A percentile compares a stretch with the other conserved stretches of the same genome.
Conservation (phyloP, 2,329 filamentous ascomycete species). For the Fusarium sulawesiense region DNA sequence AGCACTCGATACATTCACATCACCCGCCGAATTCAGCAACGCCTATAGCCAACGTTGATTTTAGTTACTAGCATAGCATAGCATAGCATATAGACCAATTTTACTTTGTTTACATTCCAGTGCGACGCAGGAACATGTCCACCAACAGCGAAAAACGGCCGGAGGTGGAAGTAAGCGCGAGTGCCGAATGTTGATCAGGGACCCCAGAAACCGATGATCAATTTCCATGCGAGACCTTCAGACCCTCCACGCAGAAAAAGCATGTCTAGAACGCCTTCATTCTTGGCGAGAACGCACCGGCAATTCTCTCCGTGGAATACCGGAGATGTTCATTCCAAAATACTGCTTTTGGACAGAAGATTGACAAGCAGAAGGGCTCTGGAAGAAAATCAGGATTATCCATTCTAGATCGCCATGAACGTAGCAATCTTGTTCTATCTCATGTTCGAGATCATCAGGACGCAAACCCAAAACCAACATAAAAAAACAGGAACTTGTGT, state of each 20-base stretch:
- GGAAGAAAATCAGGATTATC: not conserved
- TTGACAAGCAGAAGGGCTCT: too few species aligned
- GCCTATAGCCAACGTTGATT: slow-evolving; percentile 70
- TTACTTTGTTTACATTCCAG: not conserved
- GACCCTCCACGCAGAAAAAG: not conserved
- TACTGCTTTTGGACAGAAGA: not conserved
- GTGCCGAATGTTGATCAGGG: not conserved
- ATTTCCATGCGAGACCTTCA: not conserved
- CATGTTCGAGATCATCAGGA: not conserved
- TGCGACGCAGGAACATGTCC: not conserved
- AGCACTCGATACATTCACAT: not conserved
- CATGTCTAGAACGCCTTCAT: not conserved
- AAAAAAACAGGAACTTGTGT: not conserved
- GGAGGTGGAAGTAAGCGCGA: not conserved
- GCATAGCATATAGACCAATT: not conserved
- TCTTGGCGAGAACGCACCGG: not conserved
- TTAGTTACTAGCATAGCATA: slow-evolving; percentile 62
- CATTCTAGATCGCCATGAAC: not conserved
- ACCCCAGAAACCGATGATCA: not conserved
- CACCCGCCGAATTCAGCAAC: slow-evolving; percentile 64
- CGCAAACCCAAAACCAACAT: not conserved
- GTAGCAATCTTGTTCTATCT: not conserved
- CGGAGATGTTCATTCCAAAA: not conserved
- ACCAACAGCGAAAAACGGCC: not conserved
- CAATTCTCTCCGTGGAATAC: not conserved